Percentiles rank a stretch among this genome's conserved stretches.
phyloP scores from a whole-genome alignment of 1,284 basidiomycete genomes.

The Ustilago tritici region DNA sequence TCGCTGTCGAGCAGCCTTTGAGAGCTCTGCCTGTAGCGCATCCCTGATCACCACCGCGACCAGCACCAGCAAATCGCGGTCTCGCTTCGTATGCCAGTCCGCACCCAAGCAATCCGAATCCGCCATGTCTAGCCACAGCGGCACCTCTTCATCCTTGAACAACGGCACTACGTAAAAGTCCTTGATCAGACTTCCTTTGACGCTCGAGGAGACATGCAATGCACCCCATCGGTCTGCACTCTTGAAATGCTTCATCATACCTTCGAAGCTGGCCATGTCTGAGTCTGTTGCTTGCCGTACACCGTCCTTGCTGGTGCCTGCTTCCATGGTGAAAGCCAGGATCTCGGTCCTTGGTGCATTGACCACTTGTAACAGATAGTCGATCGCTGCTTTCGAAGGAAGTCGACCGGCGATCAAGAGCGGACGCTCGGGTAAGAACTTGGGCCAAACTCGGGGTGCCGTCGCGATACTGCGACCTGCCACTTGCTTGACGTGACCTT shows the following conservation, averaged over 20 bases:
- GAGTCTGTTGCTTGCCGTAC: slow-evolving; percentile 13
- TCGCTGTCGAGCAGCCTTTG: slow-evolving; percentile 21
- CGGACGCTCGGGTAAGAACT: slow-evolving; percentile 54
- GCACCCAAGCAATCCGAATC: slow-evolving; percentile 48
- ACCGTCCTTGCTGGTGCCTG: slow-evolving; percentile 34
- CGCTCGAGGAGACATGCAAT: slow-evolving; percentile 52
- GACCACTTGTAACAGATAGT: slow-evolving; percentile 63
- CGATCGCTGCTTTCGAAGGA: slow-evolving; percentile 56
- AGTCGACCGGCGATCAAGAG: slow-evolving; percentile 64
- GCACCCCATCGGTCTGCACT: slow-evolving; percentile 62
- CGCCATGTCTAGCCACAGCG: slow-evolving; percentile 61
- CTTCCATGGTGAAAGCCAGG: slow-evolving; percentile 56
- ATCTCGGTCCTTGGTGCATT: slow-evolving; percentile 60
- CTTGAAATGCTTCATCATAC: slow-evolving; percentile 39
- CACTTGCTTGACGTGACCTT: slow-evolving; percentile 61
- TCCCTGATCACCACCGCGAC: slow-evolving; percentile 60
- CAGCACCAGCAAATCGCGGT: slow-evolving; percentile 57
- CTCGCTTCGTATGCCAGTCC: slow-evolving; percentile 37
- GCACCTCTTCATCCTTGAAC: slow-evolving; percentile 52
- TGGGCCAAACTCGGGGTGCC: slow-evolving; percentile 34
- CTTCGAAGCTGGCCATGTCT: slow-evolving; percentile 33
- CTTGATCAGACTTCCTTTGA: slow-evolving; percentile 58
- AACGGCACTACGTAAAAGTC: slow-evolving; percentile 68
- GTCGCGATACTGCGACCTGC: slow-evolving; percentile 40
- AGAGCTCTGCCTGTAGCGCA: slow-evolving; percentile 35